phyloP scores from a whole-genome alignment of 2,329 filamentous ascomycete genomes.

The Xylariaceae sp. region DNA sequence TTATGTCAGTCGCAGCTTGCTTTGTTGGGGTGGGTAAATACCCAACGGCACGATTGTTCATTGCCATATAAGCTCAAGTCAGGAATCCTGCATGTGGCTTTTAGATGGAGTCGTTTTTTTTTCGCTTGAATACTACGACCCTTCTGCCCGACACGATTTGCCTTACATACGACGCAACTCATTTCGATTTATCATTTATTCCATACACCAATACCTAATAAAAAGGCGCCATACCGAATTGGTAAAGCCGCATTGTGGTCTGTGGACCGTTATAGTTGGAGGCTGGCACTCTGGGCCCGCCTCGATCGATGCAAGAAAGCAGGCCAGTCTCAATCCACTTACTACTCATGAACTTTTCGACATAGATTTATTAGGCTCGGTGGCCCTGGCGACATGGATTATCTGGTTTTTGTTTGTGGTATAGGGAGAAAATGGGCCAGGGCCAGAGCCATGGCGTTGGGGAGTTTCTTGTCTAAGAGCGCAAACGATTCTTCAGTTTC shows the following conservation, averaged over 20 bases:
- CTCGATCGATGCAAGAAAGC: conserved; percentile 5
- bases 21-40: conserved; percentile 21
- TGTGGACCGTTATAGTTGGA: conserved; percentile 16
- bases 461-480: conserved; percentile 3
- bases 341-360: conserved; percentile 7
- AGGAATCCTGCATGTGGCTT: conserved; percentile 12
- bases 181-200: too few species aligned
- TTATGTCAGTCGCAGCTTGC: conserved; percentile 15
- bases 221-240: too few species aligned
- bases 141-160: too few species aligned
- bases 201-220: too few species aligned
- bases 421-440: conserved; percentile 7
- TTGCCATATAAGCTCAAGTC: conserved; percentile 10
- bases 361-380: conserved; percentile 20
- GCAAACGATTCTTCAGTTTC: neutral
- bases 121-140: neutral
- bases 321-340: conserved; percentile 7
- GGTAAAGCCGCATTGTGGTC: neutral
- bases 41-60: conserved; percentile 19
- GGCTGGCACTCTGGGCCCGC: conserved; percentile 2
- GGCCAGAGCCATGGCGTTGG: conserved; percentile 10
- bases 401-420: conserved; percentile 10
- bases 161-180: too few species aligned
- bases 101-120: too few species aligned
- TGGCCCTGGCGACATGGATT: conserved; percentile 14